Conservation (phyloP, 1,284 basidiomycete genomes). For the Boletus semigastroideus region DNA sequence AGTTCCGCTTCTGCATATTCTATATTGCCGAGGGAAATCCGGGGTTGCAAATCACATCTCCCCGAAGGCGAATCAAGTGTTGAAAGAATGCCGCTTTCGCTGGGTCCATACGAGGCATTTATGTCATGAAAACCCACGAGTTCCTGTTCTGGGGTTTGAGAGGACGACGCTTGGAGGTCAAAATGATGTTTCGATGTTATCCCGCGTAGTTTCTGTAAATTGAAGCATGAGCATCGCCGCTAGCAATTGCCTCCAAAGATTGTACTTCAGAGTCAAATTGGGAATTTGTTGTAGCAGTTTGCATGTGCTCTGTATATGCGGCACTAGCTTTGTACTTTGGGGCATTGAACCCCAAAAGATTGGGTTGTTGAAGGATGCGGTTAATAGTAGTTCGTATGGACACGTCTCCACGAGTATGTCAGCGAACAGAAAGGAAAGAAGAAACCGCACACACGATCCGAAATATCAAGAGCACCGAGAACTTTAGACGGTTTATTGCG, state of each 20-base stretch:
- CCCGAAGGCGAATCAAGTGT: neutral
- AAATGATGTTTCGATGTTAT: neutral
- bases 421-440: slow-evolving; percentile 1
- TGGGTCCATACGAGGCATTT: neutral
- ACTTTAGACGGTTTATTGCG: slow-evolving; percentile 25
- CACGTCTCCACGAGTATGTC: slow-evolving; percentile 11
- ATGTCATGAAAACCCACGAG: neutral
- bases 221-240: slow-evolving; percentile 6
- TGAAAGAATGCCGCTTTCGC: neutral
- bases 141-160: neutral
- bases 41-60: neutral
- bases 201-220: slow-evolving; percentile 6
- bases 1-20: slow-evolving; percentile 1
- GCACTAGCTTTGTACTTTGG: neutral
- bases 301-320: neutral
- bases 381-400: slow-evolving; percentile 30
- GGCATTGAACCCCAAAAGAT: slow-evolving; percentile 19
- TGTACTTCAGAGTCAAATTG: slow-evolving; percentile 14
- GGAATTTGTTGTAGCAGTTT: neutral
- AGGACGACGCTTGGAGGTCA: neutral
- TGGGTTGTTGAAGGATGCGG: slow-evolving; percentile 26
- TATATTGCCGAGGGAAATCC: slow-evolving; percentile 2
- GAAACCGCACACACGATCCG: slow-evolving; percentile 25
- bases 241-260: neutral
- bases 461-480: slow-evolving; percentile 24